Base-by-base conservation (phyloP, 257 asterid genomes). In the Misopates orontium region DNA sequence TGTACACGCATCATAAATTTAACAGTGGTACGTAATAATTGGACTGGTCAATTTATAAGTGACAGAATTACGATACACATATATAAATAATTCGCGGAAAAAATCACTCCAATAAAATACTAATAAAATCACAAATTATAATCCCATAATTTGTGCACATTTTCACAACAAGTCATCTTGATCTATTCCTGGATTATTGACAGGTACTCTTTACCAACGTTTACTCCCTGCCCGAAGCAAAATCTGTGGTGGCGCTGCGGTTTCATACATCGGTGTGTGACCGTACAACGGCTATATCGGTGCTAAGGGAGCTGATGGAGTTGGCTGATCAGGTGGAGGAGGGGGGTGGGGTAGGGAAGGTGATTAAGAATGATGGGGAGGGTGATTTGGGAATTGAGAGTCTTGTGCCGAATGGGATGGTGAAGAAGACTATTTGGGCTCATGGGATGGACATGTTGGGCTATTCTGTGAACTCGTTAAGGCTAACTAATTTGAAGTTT, bases 391-490 rank as follows among this genome's bases (percentile, higher is more conserved):
- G 81, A 44, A 75, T 89, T 0, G 96, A 89, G 42, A 71, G 71
- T n/a, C 44, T 89, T 71, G 53, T 83, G 15, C 92, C 92, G 0
- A 39, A 22, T 22, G 87, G 88, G 70, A 61, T 66, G 75, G 74
- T 66, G 0, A 86, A 77, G 72, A 89, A 89, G 79, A 76, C 80
- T 0, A 1, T 89, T 0, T 89, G 96, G 96, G 84, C 79, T 0
- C 96, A 78, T 40, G 95, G 95, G 15, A 8, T 76, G 69, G 90
- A 86, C 58, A 70, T 76, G 79, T 56, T 89, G 75, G 92, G 90
- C 32, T 89, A 89, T 36, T 83, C 95, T 1, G 70, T 89, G 41
- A 84, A 70, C 61, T 79, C 90, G 0, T 44, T 84, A 0, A 64
- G 85, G 66, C 67, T 84, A 4, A 78, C 90, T 0, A 84, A 89